These are phyloP conservation scores for Solanum chiquidenum DNA, from an alignment of 257 asterid genomes.

Conservation along the genomic window DNA sequence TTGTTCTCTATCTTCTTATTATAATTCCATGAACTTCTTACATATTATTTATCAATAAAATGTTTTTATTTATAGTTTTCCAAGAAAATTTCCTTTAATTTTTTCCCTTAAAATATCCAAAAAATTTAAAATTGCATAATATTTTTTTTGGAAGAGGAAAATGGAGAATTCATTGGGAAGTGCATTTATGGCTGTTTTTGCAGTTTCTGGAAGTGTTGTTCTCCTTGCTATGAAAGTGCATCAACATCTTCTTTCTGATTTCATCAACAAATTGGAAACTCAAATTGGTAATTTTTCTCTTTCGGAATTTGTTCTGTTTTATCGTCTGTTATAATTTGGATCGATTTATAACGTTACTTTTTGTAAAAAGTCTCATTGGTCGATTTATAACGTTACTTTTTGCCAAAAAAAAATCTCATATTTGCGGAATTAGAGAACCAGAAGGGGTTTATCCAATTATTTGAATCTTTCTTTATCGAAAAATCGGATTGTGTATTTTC, in stretches of 20 bases:
- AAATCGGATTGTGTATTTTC: not conserved
- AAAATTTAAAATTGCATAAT: not conserved
- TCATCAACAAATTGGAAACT: constrained; percentile 65
- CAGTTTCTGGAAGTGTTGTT: constrained; percentile 81
- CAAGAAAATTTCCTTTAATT: not conserved
- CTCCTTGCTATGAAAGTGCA: constrained; percentile 71
- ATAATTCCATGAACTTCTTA: not conserved
- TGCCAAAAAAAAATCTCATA: not conserved
- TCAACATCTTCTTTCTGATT: constrained; percentile 70
- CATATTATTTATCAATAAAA: not conserved
- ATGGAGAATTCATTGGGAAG: constrained; percentile 50
- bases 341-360: not conserved
- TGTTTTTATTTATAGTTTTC: not conserved
- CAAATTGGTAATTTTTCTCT: constrained; percentile 20
- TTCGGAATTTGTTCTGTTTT: not conserved
- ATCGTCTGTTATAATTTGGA: not conserved
- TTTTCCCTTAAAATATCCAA: not conserved
- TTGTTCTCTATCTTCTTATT: not conserved
- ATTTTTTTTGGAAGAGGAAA: not conserved
- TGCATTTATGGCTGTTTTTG: constrained; percentile 73
- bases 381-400: not conserved
- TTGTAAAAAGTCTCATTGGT: no score
- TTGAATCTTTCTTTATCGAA: not conserved
- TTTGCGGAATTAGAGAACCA: not conserved
- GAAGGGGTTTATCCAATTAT: not conserved